A percentile compares a stretch with the other conserved stretches of the same genome.
These are phyloP conservation scores for Pseudocercospora pini-densiflorae DNA, from an alignment of 2,329 filamentous ascomycete genomes.

Conservation along the genomic window DNA sequence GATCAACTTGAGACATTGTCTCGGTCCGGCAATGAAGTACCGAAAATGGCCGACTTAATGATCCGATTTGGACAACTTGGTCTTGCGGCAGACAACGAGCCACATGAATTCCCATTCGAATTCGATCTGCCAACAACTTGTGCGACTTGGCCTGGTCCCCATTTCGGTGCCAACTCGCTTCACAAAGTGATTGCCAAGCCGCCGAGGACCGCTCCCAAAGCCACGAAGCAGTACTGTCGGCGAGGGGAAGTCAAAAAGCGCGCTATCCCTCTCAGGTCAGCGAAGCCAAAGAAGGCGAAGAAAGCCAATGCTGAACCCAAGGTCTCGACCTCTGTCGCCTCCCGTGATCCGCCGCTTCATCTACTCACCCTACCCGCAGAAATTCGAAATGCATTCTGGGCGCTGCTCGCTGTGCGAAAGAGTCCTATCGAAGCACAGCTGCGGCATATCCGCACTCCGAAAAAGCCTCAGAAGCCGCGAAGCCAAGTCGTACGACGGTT, in stretches of 20 bases:
- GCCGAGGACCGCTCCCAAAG: constrained; percentile 11
- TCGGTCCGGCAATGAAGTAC: constrained; percentile 11
- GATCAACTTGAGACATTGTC: constrained; percentile 27
- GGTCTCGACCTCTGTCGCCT: constrained; percentile 9
- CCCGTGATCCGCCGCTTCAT: constrained; percentile 21
- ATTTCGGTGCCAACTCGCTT: constrained; percentile 24
- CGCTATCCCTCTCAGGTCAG: neutral
- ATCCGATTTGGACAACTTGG: constrained; percentile 22
- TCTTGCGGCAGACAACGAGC: constrained; percentile 6
- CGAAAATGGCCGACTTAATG: constrained; percentile 17
- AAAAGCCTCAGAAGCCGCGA: constrained; percentile 13
- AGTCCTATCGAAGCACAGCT: constrained; percentile 29
- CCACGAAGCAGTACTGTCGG: constrained; percentile 15
- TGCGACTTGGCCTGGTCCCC: constrained; percentile 24
- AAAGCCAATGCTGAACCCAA: neutral
- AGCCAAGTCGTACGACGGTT: constrained; percentile 24
- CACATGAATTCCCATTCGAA: constrained; percentile 15
- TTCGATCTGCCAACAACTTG: constrained; percentile 26
- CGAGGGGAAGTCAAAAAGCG: constrained; percentile 6
- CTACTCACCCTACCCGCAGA: constrained; percentile 28
- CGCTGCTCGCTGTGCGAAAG: constrained; percentile 18
- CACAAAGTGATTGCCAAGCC: constrained; percentile 23
- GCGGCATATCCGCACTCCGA: constrained; percentile 24
- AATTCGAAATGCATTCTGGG: constrained; percentile 28
- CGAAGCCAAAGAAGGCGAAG: constrained; percentile 18